Base-by-base conservation (phyloP, 495 filamentous ascomycete genomes). In the Hypoxylon fuscum region DNA sequence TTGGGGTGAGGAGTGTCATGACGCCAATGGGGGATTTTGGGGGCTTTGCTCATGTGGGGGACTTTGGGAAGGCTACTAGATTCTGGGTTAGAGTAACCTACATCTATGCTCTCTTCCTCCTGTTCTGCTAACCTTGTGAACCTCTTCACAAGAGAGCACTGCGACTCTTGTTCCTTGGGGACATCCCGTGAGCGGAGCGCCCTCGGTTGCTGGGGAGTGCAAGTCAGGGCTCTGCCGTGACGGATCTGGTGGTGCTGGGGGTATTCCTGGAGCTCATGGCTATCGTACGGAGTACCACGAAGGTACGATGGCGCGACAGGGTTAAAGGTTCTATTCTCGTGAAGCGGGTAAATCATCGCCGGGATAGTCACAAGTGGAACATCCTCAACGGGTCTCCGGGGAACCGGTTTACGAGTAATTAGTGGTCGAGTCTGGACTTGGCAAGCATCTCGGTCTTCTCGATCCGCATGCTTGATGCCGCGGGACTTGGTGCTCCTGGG, bases 11-110 rank as follows among this genome's bases (percentile, higher is more conserved):
- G 50, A 1, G 46, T 56, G 3, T 60, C 62, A 0, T 5, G 3
- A 12, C 62, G 51, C 62, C 62, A 66, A 20, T 27, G 5, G 0
- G 62, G 56, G 2, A 66, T 21, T 22, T 55, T 66, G 0, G 62
- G 62, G 0, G 62, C 51, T 11, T 32, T 29, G 1, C 8, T 8
- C 11, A 65, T n/a, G n/a, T 34, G 44, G 0, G 55, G 55, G 5
- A 52, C 45, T 2, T 43, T 20, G 5, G 55, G 23, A n/a, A 21
- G 2, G 10, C 12, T 18, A 2, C 23, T 17, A 2, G 10, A 3
- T 8, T 59, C 42, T 7, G 10, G 17, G 5, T 34, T 43, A 2
- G 50, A 3, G 21, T 50, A 46, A 8, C 62, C 40, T n/a, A 35
- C 12, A 12, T 35, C 32, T 4, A 15, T 17, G 31, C 62, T 43